phyloP scores from a whole-genome alignment of 441 rosid genomes.

The Arabidopsis hybrid region DNA sequence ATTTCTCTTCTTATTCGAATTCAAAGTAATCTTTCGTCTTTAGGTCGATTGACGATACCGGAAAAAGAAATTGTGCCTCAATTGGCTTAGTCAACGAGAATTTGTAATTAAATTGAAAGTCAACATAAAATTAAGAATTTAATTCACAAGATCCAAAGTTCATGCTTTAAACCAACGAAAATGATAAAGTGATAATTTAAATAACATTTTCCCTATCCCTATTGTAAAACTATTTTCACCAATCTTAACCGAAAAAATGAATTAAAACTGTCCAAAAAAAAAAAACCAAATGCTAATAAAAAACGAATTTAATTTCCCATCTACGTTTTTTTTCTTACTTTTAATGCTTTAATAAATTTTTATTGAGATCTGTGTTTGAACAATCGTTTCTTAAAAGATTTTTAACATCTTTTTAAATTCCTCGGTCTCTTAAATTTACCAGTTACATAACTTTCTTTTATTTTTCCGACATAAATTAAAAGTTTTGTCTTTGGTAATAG shows the following conservation, averaged over 20 bases:
- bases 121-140: too few species aligned
- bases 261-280: neutral
- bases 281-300: neutral
- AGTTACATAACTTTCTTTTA: neutral
- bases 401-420: slow-evolving; percentile 5
- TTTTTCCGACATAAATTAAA: slow-evolving; percentile 31
- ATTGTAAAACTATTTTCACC: too few species aligned
- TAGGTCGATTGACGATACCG: too few species aligned
- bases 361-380: slow-evolving; percentile 47
- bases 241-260: neutral
- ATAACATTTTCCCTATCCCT: too few species aligned
- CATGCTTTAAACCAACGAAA: too few species aligned
- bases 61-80: too few species aligned
- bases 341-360: slow-evolving; percentile 7
- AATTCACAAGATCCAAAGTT: too few species aligned
- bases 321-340: neutral
- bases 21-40: too few species aligned
- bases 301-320: neutral
- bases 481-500: slow-evolving; percentile 20
- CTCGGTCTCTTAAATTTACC: neutral
- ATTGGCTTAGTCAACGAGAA: too few species aligned
- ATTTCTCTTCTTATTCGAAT: too few species aligned
- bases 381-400: neutral
- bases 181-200: too few species aligned
- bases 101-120: too few species aligned